Base-by-base conservation (phyloP, 768 basidiomycete genomes). In the Rhodotorula diobovata region DNA sequence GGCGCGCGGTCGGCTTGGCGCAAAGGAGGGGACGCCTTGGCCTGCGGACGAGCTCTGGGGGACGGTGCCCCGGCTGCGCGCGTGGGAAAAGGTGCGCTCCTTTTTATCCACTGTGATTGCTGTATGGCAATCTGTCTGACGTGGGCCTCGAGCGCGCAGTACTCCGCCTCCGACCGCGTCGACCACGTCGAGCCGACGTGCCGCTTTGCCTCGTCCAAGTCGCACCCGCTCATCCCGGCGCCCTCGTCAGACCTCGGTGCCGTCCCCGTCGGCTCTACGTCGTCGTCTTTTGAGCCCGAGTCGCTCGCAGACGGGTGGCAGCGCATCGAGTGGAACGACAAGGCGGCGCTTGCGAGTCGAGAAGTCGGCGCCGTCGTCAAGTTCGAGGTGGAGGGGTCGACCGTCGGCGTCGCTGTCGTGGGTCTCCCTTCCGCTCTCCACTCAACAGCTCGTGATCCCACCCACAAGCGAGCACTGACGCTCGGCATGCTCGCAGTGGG, bases 291-390 rank as follows among this genome's bases (percentile, higher is more conserved):
- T 28, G 1, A 23, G 25, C 48, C 48, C 48, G 48, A 50, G 23
- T 23, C 48, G 23, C 21, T 50, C 8, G 48, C 25, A 7, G 25
- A 50, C 48, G 51, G 51, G 14, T 69, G 68, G 68, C 25, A 35
- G 37, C 28, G 34, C 23, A 21, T 69, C 37, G 68, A 69, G 28
- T 69, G 68, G 68, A 69, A 69, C 62, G 62, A 53, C 37, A 69
- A 69, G 41, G 39, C 39, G 6, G 68, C 68, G 7, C 4, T 53
- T 14, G 41, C 37, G 10, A 34, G 57, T 3, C 15, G n/a, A 32
- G 39, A 32, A 18, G 56, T 60, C 23, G 68, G 68, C 32, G 21
- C 35, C 0, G 30, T 43, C 37, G 32, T 59, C 15, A 20, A 30
- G 4, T 59, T 69, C 41, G 32, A 30, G 7, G 58, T 63, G 32